These are phyloP conservation scores for Helianthus tuberosus DNA, from an alignment of 129 eudicot species.

Conservation along the genomic window DNA sequence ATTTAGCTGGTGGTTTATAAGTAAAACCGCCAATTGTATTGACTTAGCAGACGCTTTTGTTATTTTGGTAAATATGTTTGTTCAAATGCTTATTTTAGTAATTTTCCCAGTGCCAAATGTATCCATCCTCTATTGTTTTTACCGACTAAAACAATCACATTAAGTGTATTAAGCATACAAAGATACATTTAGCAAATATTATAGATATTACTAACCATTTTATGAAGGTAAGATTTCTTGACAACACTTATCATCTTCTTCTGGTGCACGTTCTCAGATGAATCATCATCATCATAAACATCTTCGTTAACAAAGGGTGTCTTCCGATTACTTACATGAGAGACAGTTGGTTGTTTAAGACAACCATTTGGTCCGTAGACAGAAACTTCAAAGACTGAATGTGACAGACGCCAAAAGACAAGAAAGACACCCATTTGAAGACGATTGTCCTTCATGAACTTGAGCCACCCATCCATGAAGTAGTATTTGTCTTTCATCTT, in stretches of 20 bases:
- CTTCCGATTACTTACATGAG: not conserved
- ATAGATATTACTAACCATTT: conserved; percentile 7
- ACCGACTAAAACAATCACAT: too few relatives aligned
- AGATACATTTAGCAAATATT: too few relatives aligned
- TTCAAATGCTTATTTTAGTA: too few relatives aligned
- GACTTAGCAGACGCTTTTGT: too few relatives aligned
- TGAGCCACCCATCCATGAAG: conserved; percentile 36
- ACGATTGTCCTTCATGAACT: conserved; percentile 23
- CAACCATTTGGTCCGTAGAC: conserved; percentile 24
- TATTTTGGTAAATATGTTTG: too few relatives aligned
- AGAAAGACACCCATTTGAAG: conserved; percentile 22
- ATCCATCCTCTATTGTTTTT: too few relatives aligned
- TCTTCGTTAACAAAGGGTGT: conserved; percentile 2
- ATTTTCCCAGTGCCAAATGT: too few relatives aligned
- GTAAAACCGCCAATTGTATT: too few relatives aligned
- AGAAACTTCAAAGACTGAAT: conserved; percentile 2
- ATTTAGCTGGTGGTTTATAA: too few relatives aligned
- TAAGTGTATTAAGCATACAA: too few relatives aligned
- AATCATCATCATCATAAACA: not conserved
- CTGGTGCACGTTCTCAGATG: not conserved
- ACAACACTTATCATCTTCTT: conserved; percentile 12
- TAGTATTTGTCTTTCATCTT: conserved; percentile 20
- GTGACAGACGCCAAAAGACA: conserved; percentile 29
- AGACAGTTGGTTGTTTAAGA: not conserved
- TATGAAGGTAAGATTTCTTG: not conserved